These are phyloP conservation scores for Phycomyces nitens DNA, from an alignment of 192 early-diverging fungal genomes.

Conservation along the genomic window DNA sequence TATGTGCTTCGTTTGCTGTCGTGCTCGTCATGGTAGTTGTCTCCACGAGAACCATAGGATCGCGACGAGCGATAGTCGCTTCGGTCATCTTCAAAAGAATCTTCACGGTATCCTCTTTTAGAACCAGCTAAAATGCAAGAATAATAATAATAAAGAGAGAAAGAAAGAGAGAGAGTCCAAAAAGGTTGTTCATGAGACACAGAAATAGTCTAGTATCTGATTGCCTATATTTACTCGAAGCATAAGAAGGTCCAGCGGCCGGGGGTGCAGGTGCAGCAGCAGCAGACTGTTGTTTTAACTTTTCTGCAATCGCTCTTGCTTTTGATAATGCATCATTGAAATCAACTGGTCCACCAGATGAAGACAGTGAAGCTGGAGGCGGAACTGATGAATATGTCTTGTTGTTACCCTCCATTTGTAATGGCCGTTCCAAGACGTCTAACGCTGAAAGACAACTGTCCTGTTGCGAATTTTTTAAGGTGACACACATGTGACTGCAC, in stretches of 20 bases:
- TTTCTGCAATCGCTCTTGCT: conserved; percentile 76
- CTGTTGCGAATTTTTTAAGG: conserved; percentile 4
- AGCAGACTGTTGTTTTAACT: conserved; percentile 46
- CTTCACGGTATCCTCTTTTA: conserved; percentile 29
- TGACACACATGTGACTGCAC: not conserved
- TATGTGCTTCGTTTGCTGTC: conserved; percentile 40
- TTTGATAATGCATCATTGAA: conserved; percentile 68
- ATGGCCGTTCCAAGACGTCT: not conserved
- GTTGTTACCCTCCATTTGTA: conserved; percentile 27
- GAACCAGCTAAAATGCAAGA: conserved; percentile 26
- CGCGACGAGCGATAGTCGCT: conserved; percentile 11
- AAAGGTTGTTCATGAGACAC: too few species aligned
- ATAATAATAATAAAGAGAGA: conserved; percentile 22
- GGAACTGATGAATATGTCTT: conserved; percentile 35
- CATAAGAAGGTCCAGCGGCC: conserved; percentile 5
- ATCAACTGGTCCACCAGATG: conserved; percentile 43
- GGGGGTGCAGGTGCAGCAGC: conserved; percentile 17
- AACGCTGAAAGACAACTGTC: too few species aligned
- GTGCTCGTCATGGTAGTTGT: conserved; percentile 23
- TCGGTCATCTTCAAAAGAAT: conserved; percentile 20
- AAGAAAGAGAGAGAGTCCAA: not conserved
- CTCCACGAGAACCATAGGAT: conserved; percentile 21
- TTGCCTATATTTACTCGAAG: conserved; percentile 1
- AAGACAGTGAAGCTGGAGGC: conserved; percentile 33
- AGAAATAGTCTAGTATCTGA: not conserved